A percentile compares a stretch with the other conserved stretches of the same genome.
Evolutionary conservation across 129 eudicot species (phyloP).

Genomic region (Chrysanthemum lavandulifolium): DNA sequence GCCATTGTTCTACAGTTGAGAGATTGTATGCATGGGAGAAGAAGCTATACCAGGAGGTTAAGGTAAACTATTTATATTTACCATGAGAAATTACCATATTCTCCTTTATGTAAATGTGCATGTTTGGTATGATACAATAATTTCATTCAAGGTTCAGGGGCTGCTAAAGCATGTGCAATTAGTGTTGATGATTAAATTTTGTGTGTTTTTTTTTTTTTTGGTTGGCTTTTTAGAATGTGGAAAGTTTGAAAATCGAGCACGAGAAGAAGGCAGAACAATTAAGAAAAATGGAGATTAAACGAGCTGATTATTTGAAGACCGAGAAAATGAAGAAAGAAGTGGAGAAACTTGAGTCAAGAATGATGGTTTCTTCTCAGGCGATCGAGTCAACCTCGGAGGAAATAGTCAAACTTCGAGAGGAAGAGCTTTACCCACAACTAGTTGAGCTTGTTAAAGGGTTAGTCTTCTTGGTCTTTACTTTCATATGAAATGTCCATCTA

Average conservation of each 20-base stretch:
- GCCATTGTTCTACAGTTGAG: conserved; percentile 83
- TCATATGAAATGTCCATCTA: background rate
- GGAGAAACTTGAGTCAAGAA: conserved; percentile 78
- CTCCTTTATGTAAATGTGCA: background rate
- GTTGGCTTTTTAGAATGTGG: conserved; percentile 51
- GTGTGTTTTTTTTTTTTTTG: background rate
- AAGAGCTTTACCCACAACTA: conserved; percentile 89
- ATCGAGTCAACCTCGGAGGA: conserved; percentile 79
- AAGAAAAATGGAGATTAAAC: conserved; percentile 78
- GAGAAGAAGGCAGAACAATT: conserved; percentile 59
- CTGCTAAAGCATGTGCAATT: no score
- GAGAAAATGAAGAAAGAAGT: conserved; percentile 93
- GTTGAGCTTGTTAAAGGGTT: conserved; percentile 91
- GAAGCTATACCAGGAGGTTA: conserved; percentile 82
- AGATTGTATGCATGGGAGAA: conserved; percentile 94
- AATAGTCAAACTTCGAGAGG: conserved; percentile 76
- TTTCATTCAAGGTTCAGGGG: background rate
- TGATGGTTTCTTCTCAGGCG: conserved; percentile 77
- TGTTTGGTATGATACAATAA: background rate
- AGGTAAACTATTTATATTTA: conserved; percentile 42
- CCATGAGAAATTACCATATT: conserved; percentile 7
- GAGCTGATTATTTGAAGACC: conserved; percentile 77
- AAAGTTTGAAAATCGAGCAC: conserved; percentile 69
- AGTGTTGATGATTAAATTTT: background rate
- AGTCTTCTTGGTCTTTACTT: conserved; percentile 21